phyloP scores from a whole-genome alignment of 1,284 basidiomycete species.

The Phellopilus nigrolimitatus region DNA sequence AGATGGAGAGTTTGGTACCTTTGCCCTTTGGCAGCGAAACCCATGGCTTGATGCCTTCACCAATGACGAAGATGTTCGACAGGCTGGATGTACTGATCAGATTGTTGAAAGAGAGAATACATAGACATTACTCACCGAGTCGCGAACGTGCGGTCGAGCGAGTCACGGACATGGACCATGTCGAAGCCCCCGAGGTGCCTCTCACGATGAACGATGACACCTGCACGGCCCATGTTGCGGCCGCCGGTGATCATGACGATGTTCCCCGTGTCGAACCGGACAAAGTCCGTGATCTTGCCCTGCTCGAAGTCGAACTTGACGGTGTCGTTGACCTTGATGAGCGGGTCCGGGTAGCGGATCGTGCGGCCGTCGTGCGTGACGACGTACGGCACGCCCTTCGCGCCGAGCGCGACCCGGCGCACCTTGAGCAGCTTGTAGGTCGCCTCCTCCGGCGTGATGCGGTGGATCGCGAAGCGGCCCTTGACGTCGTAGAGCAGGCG shows the following conservation, averaged over 20 bases:
- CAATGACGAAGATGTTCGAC: constrained; percentile 97
- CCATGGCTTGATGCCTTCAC: constrained; percentile 93
- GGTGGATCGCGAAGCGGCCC: constrained; percentile 99
- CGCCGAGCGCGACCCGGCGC: constrained; percentile 86
- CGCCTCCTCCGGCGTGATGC: constrained; percentile 98
- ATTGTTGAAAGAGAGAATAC: constrained; percentile 4
- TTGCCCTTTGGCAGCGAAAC: constrained; percentile 98
- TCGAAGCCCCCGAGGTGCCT: constrained; percentile 98
- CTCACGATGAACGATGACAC: constrained; percentile 94
- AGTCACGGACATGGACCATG: constrained; percentile 96
- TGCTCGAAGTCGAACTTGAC: constrained; percentile 96
- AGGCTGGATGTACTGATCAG: constrained; percentile 49
- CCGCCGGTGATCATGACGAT: constrained; percentile 98
- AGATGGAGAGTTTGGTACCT: constrained; percentile 91
- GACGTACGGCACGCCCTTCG: constrained; percentile 93
- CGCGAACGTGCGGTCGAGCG: constrained; percentile 91
- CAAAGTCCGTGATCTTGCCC: constrained; percentile 91
- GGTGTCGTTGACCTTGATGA: constrained; percentile 96
- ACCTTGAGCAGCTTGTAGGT: constrained; percentile 99
- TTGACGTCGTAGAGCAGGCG: constrained; percentile 99
- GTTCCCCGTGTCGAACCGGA: constrained; percentile 98
- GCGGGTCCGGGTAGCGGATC: constrained; percentile 98
- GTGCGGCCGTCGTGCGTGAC: constrained; percentile 99
- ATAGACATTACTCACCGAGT: constrained; percentile 66
- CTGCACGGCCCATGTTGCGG: constrained; percentile 98